Evolutionary conservation across 2,329 filamentous ascomycete species (phyloP).

Genomic region (Fusarium sp.): DNA sequence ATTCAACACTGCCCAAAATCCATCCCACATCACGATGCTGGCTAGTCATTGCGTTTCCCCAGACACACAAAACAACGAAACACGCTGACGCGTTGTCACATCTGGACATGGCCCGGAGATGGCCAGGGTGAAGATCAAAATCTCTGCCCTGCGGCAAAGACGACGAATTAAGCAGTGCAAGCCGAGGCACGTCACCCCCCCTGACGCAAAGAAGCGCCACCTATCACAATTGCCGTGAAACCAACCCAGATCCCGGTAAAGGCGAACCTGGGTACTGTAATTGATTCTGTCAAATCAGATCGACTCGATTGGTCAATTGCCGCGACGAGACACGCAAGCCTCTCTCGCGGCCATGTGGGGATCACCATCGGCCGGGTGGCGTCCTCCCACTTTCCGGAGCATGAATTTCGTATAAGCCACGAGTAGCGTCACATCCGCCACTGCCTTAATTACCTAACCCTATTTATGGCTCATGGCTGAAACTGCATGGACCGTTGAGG

Average conservation of each 20-base stretch:
- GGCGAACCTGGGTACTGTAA: background rate
- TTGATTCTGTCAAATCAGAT: background rate
- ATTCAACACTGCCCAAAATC: background rate
- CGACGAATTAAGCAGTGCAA: background rate
- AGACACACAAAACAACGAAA: background rate
- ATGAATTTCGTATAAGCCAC: background rate
- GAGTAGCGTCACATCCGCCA: background rate
- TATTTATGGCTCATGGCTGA: background rate
- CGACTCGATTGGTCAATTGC: background rate
- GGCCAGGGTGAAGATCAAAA: background rate
- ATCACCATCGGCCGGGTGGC: background rate
- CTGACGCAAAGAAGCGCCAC: background rate
- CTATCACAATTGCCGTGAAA: constrained; percentile 1
- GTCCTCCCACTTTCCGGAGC: background rate
- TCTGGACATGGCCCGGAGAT: background rate
- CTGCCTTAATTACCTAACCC: background rate
- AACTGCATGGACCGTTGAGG: background rate
- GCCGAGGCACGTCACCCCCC: background rate
- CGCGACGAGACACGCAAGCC: background rate
- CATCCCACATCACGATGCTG: background rate
- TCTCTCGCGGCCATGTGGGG: background rate
- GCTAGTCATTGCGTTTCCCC: background rate
- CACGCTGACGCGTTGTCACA: background rate
- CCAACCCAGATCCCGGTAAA: background rate
- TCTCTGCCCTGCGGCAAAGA: background rate